Base-by-base conservation (phyloP, 805 yeast genomes). In the Kodamaea neixiangensis region DNA sequence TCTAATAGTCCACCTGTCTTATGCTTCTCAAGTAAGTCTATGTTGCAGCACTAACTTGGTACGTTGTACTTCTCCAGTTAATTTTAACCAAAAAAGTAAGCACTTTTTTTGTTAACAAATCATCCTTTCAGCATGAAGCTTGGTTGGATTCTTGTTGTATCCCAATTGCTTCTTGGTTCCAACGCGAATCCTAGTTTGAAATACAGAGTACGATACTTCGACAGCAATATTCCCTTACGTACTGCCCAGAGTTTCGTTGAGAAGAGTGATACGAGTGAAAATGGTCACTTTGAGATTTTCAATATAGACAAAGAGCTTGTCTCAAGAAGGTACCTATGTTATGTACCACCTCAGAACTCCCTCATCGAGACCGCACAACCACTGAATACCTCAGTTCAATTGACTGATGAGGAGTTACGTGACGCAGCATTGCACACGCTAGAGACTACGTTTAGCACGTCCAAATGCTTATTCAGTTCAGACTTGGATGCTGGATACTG, bases 401-500 rank as follows among this genome's bases (percentile, higher is more conserved):
- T 37, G 17, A 46, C 47, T 9, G 54, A 55, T 3, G 39, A 42
- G 3, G 61, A 58, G 18, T 54, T 66, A 20, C 51, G 54, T 7
- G 44, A 45, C 3, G 48, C 21, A 22, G 69, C 68, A 2, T 46
- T 66, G 2, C 48, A 48, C 2, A 44, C 48, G 7, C 37, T 67
- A 11, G 39, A 46, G 6, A 46, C 49, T 3, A 49, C 64, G 11
- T 64, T 69, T 49, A 47, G 58, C 13, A 54, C 55, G 7, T 37
- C 57, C 3, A 41, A 47, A 5, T 69, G 75, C 50, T 50, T 61
- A 1, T 65, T 59, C 51, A 58, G 63, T 4, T 57, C 58, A 31
- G 64, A 61, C 3, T 44, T 60, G 14, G 59, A 60, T 37, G 69
- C 72, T 34, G 78, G 75, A n/a, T 82, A 79, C 60, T 82, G 86